Percentiles rank a stretch among this genome's conserved stretches.
Evolutionary conservation across 2,329 filamentous ascomycete species (phyloP).

Genomic region (Graphilbum ipis-grandicollis): DNA sequence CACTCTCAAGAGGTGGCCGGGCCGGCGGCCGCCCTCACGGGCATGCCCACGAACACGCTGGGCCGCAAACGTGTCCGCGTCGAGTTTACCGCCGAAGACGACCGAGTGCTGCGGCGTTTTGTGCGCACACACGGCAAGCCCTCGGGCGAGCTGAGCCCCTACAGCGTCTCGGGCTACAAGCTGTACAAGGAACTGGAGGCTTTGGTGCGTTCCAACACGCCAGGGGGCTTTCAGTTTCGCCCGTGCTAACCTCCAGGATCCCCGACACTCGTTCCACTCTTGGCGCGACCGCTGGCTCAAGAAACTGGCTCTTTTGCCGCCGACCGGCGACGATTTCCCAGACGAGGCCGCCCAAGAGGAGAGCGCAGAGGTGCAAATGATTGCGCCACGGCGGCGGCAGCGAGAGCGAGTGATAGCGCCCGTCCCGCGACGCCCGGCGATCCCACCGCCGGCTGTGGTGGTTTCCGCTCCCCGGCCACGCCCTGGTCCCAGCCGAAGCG

Average conservation of each 20-base stretch:
- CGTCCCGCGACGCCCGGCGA: no score
- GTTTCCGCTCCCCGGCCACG: no score
- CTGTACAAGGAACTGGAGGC: conserved; percentile 17
- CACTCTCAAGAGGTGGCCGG: no score
- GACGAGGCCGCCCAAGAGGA: no score
- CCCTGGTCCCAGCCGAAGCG: no score
- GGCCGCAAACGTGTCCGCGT: background rate
- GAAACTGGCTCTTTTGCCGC: background rate
- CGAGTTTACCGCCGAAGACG: conserved; percentile 18
- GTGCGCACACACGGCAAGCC: conserved; percentile 9
- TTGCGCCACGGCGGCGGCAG: no score
- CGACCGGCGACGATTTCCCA: background rate
- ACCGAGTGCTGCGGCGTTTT: conserved; percentile 14
- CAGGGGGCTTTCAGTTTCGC: background rate
- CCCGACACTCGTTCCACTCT: conserved; percentile 15
- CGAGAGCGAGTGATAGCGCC: no score
- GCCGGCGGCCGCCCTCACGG: no score
- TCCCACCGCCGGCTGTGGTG: no score
- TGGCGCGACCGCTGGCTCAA: conserved; percentile 12
- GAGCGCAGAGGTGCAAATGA: no score
- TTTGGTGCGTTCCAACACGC: no score
- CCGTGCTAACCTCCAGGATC: conserved; percentile 10
- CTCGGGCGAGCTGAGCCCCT: background rate
- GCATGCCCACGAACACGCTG: background rate
- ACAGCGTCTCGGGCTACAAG: conserved; percentile 10